Evolutionary conservation across 2,329 filamentous ascomycete species (phyloP), one percentile per base, ranked within the genome.

Genomic region (Alternaria triticimaculans): DNA sequence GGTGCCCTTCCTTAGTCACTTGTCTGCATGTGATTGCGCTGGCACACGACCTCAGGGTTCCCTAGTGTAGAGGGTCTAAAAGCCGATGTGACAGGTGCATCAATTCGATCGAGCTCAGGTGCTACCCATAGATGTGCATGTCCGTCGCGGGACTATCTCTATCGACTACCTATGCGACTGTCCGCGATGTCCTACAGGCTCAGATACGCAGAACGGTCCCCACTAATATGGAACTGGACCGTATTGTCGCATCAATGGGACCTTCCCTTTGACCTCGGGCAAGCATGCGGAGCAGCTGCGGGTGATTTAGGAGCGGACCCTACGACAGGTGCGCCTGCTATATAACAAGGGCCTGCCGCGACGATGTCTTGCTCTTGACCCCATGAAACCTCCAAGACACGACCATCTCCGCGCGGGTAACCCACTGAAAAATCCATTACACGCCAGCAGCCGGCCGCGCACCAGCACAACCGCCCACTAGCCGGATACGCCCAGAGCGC

Each of bases 361-460:
- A 62, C 64, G 57, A 46, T 53, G 48, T 50, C 54, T 57, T 56
- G 53, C 55, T 45, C 50, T 63, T 67, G 67, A 62, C 60, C 63
- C 53, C 62, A 67, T 67, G 72, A 67, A 66, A 65, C 66, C 33
- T n/a, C 62, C 64, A 64, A 68, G 62, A 69, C 65, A 66, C 62
- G 30, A 57, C 59, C 63, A 60, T 50, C 57, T 63, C 67, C 62
- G 55, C 63, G 62, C 64, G 61, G 67, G 65, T 58, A 65, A 66
- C 62, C 55, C 56, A 67, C 65, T 63, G 60, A 46, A 58, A 62
- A 62, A 58, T 54, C 30, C 59, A 54, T 66, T 68, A 65, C 50
- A 68, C 66, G 62, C 71, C 65, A 63, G 49, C 62, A 70, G 60
- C 71, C 70, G 71, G 71, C 72, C 71, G 72, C 70, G 72, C 68